Conservation (phyloP, 768 basidiomycete species). For the Dendrothele bispora region DNA sequence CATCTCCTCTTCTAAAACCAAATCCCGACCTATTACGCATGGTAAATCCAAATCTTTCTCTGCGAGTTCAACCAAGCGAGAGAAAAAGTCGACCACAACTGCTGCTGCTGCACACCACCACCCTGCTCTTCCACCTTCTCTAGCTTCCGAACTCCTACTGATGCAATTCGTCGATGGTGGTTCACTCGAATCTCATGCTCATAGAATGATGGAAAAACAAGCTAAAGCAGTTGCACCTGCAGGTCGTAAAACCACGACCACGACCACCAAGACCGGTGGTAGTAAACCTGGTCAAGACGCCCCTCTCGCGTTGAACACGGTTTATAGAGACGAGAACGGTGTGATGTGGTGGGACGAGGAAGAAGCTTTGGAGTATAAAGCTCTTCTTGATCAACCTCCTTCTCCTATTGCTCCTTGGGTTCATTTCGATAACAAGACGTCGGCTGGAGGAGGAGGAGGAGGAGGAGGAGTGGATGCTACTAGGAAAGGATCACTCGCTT, state of each 20-base stretch:
- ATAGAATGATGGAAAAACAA: conserved; percentile 7
- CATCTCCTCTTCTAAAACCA: neutral
- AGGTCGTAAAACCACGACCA: neutral
- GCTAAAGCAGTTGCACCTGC: neutral
- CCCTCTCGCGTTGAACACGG: neutral
- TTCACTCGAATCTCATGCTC: conserved; percentile 4
- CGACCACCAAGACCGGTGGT: neutral
- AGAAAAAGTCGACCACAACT: too few species aligned
- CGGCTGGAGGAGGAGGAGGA: neutral
- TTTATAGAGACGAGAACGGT: conserved; percentile 2
- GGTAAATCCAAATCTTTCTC: conserved; percentile 3
- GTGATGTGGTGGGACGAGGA: conserved; percentile 7
- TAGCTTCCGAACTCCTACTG: conserved; percentile 3
- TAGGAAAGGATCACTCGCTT: too few species aligned
- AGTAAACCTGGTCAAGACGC: neutral
- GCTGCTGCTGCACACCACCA: neutral
- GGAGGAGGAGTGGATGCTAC: conserved; percentile 2
- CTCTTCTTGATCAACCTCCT: conserved; percentile 5
- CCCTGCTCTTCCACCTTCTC: neutral
- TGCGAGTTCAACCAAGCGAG: neutral
- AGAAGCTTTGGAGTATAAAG: conserved; percentile 7
- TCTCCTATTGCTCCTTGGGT: conserved; percentile 5
- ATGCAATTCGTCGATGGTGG: conserved; percentile 9
- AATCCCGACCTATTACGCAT: neutral
- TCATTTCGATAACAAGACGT: neutral